Evolutionary conservation across 805 yeast species (phyloP), one percentile per base, ranked within the genome.

Genomic region (Pichia californica): DNA sequence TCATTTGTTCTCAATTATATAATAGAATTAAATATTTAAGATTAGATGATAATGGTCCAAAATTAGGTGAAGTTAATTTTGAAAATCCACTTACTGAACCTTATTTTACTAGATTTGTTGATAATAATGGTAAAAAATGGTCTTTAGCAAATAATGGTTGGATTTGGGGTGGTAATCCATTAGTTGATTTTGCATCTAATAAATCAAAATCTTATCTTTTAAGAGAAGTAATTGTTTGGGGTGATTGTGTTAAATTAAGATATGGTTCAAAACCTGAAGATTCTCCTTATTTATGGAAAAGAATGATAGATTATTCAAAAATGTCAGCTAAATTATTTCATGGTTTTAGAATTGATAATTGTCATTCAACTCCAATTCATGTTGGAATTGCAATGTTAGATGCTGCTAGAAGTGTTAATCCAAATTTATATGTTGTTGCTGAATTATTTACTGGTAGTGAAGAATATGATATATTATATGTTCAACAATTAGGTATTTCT

Each of bases 101-200:
- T 5, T 91, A 91, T 62, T 91, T 93, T 61, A 88, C 97, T 2
- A 69, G 88, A 46, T 77, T 89, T 52, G 59, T 52, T 3, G 73
- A 62, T 38, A 61, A 64, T 0, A 68, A 69, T 38, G 91, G 88
- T 3, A 69, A 73, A 31, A 66, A 71, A 1, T 81, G 80, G 67
- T 81, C 85, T 8, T 67, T 91, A 46, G 98, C 96, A 4, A 93
- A 93, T 58, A 91, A 93, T 57, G 99, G 99, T 37, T 91, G 98
- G 97, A 88, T 93, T 44, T 91, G 99, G 99, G 89, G 87, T 41
- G 97, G 96, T 10, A 81, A 91, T 52, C 97, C 98, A 2, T 64
- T 89, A 45, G 83, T 87, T 3, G 98, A 91, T 64, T 91, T 91
- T 73, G 99, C 98, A 0, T 83, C 95, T 0, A 62, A 72, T 25